phyloP scores from a whole-genome alignment of 2,329 filamentous ascomycete genomes.

The Fonsecaea nubica region DNA sequence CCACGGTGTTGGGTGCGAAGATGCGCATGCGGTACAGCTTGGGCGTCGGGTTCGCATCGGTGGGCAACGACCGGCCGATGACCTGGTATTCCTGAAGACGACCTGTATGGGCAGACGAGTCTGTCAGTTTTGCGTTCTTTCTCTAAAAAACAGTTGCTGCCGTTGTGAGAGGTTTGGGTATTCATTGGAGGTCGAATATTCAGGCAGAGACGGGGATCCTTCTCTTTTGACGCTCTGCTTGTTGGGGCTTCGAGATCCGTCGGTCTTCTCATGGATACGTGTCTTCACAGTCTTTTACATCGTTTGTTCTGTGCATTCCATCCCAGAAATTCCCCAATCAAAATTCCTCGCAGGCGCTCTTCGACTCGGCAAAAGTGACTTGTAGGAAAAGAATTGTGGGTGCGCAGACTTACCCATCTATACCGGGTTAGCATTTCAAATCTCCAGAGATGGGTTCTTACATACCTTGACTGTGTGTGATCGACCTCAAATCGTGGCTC shows the following conservation, averaged over 20 bases:
- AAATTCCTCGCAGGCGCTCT: slow-evolving; percentile 9
- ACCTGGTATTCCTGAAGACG: slow-evolving; percentile 99
- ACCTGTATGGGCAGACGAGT: slow-evolving; percentile 64
- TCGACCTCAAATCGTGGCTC: slow-evolving; percentile 44
- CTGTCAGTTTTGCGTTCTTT: neutral
- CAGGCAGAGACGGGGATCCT: neutral
- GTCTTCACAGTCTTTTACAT: neutral
- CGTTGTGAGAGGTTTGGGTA: neutral
- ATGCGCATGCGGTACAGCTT: slow-evolving; percentile 99
- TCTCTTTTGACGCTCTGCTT: neutral
- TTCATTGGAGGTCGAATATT: neutral
- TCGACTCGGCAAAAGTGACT: slow-evolving; percentile 1
- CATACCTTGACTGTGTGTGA: slow-evolving; percentile 57
- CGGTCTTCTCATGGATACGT: neutral
- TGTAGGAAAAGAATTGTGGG: slow-evolving; percentile 23
- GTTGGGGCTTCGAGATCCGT: neutral
- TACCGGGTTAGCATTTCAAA: slow-evolving; percentile 41
- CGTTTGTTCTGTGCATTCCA: neutral
- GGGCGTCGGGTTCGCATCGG: slow-evolving; percentile 93
- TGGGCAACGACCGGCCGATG: slow-evolving; percentile 98
- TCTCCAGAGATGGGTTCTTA: slow-evolving; percentile 31
- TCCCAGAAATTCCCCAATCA: slow-evolving; percentile 1
- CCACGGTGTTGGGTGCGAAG: slow-evolving; percentile 96
- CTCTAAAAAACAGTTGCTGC: neutral
- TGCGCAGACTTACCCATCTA: slow-evolving; percentile 67